These are phyloP conservation scores for Raffaelea deltoideospora DNA, from an alignment of 2,329 filamentous ascomycete genomes.

Conservation along the genomic window DNA sequence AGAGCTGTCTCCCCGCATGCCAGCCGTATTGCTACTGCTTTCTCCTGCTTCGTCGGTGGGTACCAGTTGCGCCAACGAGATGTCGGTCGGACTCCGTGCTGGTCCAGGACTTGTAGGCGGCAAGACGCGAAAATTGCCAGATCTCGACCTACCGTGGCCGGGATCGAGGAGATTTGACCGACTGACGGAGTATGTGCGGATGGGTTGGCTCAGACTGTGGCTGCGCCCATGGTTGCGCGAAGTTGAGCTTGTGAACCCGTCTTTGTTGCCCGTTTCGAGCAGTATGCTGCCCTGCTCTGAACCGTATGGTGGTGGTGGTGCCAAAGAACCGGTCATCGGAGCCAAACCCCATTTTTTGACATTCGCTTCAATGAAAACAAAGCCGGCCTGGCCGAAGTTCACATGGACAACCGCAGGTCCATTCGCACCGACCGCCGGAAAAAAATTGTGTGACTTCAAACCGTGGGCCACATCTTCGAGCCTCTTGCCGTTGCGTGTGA, in stretches of 20 bases:
- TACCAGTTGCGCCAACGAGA: conserved; percentile 77
- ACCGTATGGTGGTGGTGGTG: conserved; percentile 89
- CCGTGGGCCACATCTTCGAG: conserved; percentile 89
- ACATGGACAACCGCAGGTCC: conserved; percentile 87
- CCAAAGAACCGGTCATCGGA: conserved; percentile 86
- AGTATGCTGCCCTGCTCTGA: conserved; percentile 95
- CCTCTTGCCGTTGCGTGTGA: conserved; percentile 95
- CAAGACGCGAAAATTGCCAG: conserved; percentile 62
- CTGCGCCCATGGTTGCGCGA: conserved; percentile 28
- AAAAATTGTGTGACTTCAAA: conserved; percentile 90
- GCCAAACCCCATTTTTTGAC: conserved; percentile 99
- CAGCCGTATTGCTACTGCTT: conserved; percentile 30
- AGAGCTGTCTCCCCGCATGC: conserved; percentile 4
- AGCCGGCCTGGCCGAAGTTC: conserved; percentile 94
- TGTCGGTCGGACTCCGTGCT: conserved; percentile 82
- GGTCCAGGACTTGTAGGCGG: conserved; percentile 78
- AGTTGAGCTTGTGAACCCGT: conserved; percentile 28
- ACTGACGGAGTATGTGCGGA: conserved; percentile 23
- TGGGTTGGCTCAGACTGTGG: conserved; percentile 31
- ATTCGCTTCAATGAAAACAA: conserved; percentile 98
- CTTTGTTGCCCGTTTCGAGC: conserved; percentile 66
- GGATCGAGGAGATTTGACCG: conserved; percentile 29
- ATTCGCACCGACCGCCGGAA: conserved; percentile 91
- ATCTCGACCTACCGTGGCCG: conserved; percentile 60
- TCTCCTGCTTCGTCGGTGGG: conserved; percentile 60